phyloP scores from a whole-genome alignment of 441 rosid species.

The Dalechampia spathulata region DNA sequence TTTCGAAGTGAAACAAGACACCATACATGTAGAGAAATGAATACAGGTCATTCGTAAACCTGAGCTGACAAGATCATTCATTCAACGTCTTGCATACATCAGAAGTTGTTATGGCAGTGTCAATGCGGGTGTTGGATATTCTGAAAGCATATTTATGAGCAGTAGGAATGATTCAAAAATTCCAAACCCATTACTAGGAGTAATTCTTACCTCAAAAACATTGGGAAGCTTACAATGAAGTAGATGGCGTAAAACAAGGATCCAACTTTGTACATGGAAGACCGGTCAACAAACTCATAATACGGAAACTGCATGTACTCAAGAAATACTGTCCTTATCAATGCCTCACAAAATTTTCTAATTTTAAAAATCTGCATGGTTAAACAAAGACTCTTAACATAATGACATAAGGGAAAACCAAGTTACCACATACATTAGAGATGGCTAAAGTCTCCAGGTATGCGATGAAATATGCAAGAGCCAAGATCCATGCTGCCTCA shows the following conservation, averaged over 20 bases:
- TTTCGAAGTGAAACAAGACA: too few relatives aligned
- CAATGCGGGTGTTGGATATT: too few relatives aligned
- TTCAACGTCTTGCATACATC: too few relatives aligned
- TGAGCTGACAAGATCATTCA: too few relatives aligned
- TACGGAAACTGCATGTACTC: conserved; percentile 83
- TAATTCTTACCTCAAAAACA: conserved; percentile 81
- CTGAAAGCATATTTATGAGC: too few relatives aligned
- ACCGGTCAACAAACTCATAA: conserved; percentile 91
- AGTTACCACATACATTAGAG: conserved; percentile 58
- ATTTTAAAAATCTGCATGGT: not conserved
- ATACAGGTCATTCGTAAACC: too few relatives aligned
- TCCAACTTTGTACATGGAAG: conserved; percentile 92
- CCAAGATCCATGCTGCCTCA: conserved; percentile 86
- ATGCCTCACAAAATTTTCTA: too few relatives aligned
- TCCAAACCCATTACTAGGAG: too few relatives aligned
- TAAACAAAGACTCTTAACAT: not conserved
- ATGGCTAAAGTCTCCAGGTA: conserved; percentile 88
- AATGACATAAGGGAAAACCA: conserved; percentile 1
- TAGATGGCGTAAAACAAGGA: conserved; percentile 93
- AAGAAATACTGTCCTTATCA: conserved; percentile 9
- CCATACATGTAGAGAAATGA: too few relatives aligned
- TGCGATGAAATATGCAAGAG: conserved; percentile 87
- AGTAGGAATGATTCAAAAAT: too few relatives aligned
- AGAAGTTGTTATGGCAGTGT: too few relatives aligned
- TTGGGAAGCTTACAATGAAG: conserved; percentile 96